Base-by-base conservation (phyloP, 352 stramenopile species). In the Pythium phragmiticola region DNA sequence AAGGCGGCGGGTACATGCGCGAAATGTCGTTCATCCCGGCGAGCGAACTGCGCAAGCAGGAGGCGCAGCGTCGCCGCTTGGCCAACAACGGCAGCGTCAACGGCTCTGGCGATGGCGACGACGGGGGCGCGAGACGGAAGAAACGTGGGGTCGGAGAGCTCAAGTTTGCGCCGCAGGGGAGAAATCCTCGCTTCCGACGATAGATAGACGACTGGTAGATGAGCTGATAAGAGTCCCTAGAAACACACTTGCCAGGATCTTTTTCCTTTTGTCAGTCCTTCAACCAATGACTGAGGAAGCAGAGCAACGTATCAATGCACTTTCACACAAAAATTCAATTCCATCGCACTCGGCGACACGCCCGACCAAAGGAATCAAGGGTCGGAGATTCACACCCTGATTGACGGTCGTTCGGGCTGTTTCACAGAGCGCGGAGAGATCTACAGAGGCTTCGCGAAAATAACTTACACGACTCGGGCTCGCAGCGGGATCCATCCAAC, bases 1-100 rank as follows among this genome's bases (percentile, higher is more conserved):
- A 68, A 16, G 72, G 80, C 46, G 83, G 82, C 49, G 78, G 82
- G n/a, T 92, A 92, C 75, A 82, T 90, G 66, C 84, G 85, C 57
- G 83, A 92, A 66, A 90, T 92, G 82, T 89, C 82, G 14, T 92
- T 90, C 57, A 75, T 91, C 12, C 84, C 81, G 0, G 62, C 88
- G 61, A 82, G 78, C 43, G 84, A 90, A 42, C 45, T 84, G 50
- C 60, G 65, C 12, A 85, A 84, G 66, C 78, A 89, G 62, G 69
- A 84, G 50, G 68, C 63, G 0, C 36, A 60, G 52, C 60, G 60
- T 11, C 60, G 52, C 26, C 60, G 53, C 60, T 16, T 21, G 55
- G 9, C 34, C 46, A 50, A 60, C 16, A 52, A 56, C 34, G 60
- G 49, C 49, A 45, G 49, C 17, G 48, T 54, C 48, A 11, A 37